Evolutionary conservation across 306 rosid genomes (phyloP).

Genomic region (Malus fusca): DNA sequence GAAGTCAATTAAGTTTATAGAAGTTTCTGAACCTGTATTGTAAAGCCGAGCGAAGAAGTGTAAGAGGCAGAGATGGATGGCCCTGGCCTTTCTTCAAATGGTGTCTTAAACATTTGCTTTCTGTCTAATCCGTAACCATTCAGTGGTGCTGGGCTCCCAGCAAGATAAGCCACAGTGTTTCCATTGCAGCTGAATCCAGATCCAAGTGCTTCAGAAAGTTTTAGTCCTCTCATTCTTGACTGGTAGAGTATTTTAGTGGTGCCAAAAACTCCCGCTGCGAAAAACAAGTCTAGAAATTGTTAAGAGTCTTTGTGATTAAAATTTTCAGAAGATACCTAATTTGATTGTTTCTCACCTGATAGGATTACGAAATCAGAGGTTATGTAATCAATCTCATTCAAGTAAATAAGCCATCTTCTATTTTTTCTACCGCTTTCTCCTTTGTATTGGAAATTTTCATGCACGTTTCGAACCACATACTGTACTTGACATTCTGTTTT

Average conservation of each 20-base stretch:
- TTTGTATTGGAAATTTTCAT: not conserved
- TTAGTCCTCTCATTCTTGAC: constrained; percentile 31
- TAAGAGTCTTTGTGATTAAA: not conserved
- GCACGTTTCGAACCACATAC: constrained; percentile 14
- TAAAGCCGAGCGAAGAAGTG: constrained; percentile 30
- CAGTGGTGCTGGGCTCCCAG: constrained; percentile 27
- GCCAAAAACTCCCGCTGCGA: constrained; percentile 31
- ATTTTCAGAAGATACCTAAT: not conserved
- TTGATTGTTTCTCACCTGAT: constrained; percentile 19
- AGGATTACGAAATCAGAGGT: constrained; percentile 27
- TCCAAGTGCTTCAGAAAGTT: constrained; percentile 27
- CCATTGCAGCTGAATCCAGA: constrained; percentile 38
- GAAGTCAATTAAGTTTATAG: not conserved
- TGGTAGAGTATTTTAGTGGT: constrained; percentile 30
- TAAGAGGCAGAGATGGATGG: constrained; percentile 31
- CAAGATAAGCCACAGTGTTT: constrained; percentile 30
- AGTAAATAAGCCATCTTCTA: constrained; percentile 31
- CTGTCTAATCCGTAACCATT: constrained; percentile 16
- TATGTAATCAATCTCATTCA: constrained; percentile 28
- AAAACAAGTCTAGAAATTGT: not conserved
- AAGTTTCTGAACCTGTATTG: constrained; percentile 20
- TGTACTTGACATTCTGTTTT: constrained; percentile 19
- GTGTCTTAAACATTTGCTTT: constrained; percentile 19
- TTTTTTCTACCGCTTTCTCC: constrained; percentile 10
- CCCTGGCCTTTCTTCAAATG: constrained; percentile 31